Conservation (phyloP, 2,329 filamentous ascomycete species). For the Cercospora brassicicola region DNA sequence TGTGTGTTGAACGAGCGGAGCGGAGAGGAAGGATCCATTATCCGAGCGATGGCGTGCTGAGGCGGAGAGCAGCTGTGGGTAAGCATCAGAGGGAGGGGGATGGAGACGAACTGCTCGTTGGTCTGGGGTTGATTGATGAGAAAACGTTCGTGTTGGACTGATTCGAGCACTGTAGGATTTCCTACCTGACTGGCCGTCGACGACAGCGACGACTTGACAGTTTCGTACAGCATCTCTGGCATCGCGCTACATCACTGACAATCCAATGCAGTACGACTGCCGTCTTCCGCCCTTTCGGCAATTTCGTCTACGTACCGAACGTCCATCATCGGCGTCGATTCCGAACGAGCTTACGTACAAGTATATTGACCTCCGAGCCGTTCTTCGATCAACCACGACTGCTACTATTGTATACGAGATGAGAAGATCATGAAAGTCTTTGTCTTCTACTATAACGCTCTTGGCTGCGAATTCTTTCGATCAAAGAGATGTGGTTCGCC, state of each 20-base stretch:
- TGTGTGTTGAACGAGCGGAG: background rate
- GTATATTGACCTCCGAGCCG: background rate
- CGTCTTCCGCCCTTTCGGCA: background rate
- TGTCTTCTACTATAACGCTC: too few relatives aligned
- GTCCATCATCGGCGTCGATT: background rate
- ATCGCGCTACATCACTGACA: too few relatives aligned
- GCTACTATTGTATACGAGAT: background rate
- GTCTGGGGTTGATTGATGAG: background rate
- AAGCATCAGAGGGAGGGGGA: background rate
- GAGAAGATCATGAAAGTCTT: background rate
- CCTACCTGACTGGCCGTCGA: too few relatives aligned
- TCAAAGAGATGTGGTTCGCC: too few relatives aligned
- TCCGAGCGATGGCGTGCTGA: too few relatives aligned
- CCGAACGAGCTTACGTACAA: background rate
- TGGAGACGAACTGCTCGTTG: background rate
- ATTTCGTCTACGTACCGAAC: background rate
- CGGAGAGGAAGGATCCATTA: background rate
- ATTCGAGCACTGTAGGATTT: too few relatives aligned
- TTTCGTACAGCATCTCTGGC: background rate
- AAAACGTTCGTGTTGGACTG: background rate
- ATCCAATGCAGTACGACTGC: too few relatives aligned
- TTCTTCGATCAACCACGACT: too few relatives aligned
- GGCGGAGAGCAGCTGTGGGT: too few relatives aligned
- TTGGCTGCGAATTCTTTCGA: too few relatives aligned
- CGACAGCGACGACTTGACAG: background rate